phyloP scores from a whole-genome alignment of 352 stramenopile genomes.

The Phytophthora sansomeana region DNA sequence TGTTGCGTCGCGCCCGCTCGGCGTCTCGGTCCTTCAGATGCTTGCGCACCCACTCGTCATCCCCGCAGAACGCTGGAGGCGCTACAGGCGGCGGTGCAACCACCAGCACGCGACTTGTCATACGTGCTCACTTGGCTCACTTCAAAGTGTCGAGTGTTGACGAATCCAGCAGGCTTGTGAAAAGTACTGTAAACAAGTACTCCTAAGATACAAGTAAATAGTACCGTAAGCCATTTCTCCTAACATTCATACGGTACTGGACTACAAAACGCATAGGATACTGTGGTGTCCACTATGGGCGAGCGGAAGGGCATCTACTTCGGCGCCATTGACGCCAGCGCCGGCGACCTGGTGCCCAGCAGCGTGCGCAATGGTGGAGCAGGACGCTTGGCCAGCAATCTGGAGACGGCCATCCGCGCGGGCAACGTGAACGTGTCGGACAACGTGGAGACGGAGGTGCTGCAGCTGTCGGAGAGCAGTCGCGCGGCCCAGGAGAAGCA shows the following conservation, averaged over 20 bases:
- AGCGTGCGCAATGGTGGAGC: constrained; percentile 37
- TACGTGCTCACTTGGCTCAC: not conserved
- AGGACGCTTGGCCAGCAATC: constrained; percentile 33
- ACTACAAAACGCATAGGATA: constrained; percentile 11
- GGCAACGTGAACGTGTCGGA: constrained; percentile 87
- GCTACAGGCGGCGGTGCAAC: not conserved
- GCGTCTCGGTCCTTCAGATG: constrained; percentile 47
- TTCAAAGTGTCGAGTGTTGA: constrained; percentile 25
- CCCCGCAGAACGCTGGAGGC: constrained; percentile 46
- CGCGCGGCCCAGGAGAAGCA: constrained; percentile 88
- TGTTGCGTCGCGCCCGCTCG: constrained; percentile 45
- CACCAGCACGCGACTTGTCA: constrained; percentile 5
- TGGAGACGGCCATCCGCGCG: constrained; percentile 77
- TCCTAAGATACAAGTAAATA: not conserved
- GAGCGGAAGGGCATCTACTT: constrained; percentile 89
- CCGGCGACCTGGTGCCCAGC: constrained; percentile 50
- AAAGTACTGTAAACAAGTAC: not conserved
- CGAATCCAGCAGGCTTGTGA: not conserved
- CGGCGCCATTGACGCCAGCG: constrained; percentile 61
- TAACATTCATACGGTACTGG: not conserved
- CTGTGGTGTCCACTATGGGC: constrained; percentile 42
- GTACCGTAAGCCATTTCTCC: not conserved
- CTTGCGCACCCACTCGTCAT: constrained; percentile 61
- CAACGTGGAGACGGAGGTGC: constrained; percentile 80
- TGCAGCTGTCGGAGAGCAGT: constrained; percentile 88